These are phyloP conservation scores for Vicia faba DNA, from an alignment of 306 rosid genomes.

Conservation along the genomic window DNA sequence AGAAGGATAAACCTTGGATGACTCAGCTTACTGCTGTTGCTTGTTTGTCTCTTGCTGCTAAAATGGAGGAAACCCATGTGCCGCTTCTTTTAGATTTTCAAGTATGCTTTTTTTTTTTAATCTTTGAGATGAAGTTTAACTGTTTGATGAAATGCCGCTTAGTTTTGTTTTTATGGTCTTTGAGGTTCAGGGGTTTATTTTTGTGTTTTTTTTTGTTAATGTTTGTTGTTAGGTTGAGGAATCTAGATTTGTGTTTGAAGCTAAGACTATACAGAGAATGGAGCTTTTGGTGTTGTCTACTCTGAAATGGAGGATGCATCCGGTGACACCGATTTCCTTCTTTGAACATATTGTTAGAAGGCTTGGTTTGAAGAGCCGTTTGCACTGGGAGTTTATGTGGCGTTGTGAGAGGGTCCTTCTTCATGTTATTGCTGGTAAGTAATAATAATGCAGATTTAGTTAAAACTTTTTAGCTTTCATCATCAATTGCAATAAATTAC, in stretches of 20 bases:
- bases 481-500: constrained; percentile 11
- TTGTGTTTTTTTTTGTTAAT: neutral
- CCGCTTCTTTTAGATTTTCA: constrained; percentile 85
- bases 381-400: constrained; percentile 80
- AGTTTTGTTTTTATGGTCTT: neutral
- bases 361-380: constrained; percentile 67
- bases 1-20: constrained; percentile 85
- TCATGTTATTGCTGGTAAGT: constrained; percentile 63
- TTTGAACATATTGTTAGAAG: constrained; percentile 79
- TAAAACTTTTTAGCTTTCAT: neutral
- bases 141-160: constrained; percentile 54
- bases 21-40: constrained; percentile 77
- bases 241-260: constrained; percentile 73
- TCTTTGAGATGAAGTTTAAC: constrained; percentile 31
- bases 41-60: constrained; percentile 86
- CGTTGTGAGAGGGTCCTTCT: constrained; percentile 77
- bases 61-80: constrained; percentile 82
- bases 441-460: neutral
- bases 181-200: constrained; percentile 6
- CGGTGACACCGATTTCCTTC: constrained; percentile 87
- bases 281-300: constrained; percentile 88
- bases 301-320: constrained; percentile 92
- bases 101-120: constrained; percentile 46
- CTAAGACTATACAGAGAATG: constrained; percentile 90
- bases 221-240: constrained; percentile 61